These are phyloP conservation scores for Sugiyamaella grinbergsii DNA, from an alignment of 1,139 yeast species.

Conservation along the genomic window DNA sequence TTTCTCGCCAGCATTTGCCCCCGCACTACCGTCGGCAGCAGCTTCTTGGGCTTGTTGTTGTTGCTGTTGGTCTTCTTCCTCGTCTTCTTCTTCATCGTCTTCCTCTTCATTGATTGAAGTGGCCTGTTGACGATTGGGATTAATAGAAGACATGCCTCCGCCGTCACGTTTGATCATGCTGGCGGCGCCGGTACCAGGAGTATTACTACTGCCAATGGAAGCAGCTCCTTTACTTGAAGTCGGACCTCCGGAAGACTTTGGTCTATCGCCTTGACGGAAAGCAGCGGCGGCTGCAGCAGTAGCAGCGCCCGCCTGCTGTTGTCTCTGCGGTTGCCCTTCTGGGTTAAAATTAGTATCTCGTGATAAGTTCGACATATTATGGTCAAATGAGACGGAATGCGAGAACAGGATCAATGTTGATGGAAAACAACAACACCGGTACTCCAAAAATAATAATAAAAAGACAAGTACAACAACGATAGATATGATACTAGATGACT, in stretches of 20 bases:
- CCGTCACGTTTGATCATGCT: conserved; percentile 3
- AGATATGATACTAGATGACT: too few relatives aligned
- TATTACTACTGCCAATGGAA: neutral
- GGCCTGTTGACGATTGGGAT: conserved; percentile 1
- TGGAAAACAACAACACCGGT: too few relatives aligned
- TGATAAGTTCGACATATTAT: conserved; percentile 11
- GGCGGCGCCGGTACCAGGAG: neutral
- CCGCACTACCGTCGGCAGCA: conserved; percentile 5
- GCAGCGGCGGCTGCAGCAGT: conserved; percentile 12
- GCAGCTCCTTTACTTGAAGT: conserved; percentile 7
- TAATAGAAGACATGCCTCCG: neutral
- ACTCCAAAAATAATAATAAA: too few relatives aligned
- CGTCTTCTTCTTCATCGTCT: conserved; percentile 20
- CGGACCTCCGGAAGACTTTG: neutral
- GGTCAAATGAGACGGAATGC: too few relatives aligned
- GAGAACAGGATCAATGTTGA: too few relatives aligned
- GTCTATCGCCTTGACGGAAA: conserved; percentile 9
- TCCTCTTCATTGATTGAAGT: conserved; percentile 11
- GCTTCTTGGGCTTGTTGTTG: neutral
- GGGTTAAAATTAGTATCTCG: conserved; percentile 13
- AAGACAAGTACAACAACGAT: too few relatives aligned
- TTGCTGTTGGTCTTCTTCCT: conserved; percentile 9
- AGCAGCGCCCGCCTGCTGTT: neutral
- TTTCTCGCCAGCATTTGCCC: conserved; percentile 11
- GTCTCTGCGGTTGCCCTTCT: conserved; percentile 9